Evolutionary conservation across 2,329 filamentous ascomycete genomes (phyloP), one percentile per base, ranked within the genome.

Genomic region (Scopulariopsis brevicaulis): DNA sequence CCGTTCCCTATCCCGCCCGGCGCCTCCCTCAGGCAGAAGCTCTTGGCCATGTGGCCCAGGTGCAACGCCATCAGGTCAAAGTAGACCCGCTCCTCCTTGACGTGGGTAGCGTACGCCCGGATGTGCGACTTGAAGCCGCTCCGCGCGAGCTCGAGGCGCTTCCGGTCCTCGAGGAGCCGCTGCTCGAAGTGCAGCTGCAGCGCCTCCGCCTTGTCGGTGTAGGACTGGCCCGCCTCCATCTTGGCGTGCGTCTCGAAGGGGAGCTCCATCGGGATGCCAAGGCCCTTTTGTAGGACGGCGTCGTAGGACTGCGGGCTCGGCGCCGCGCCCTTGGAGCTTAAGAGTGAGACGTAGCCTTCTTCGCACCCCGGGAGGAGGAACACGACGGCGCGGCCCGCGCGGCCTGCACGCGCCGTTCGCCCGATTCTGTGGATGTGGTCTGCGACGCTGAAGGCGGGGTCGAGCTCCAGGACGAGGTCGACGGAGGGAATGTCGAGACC

Each of bases 381-480:
- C 25, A 97, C 84, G 12, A 89, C 80, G 0, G 94, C 91, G 58
- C 92, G 86, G 32, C 94, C 94, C 12, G 93, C 82, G 6, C 89
- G 87, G 18, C 94, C 94, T 1, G 95, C 90, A 77, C 94, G 89
- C 3, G 94, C 94, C 12, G 94, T 99, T 70, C 94, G 88, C 58
- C 94, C 94, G 58, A 97, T 90, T 58, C 94, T 87, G 73, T 99
- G 94, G 8, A 96, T 81, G 70, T 99, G 94, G 70, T 99, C 94
- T 60, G 92, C 89, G 25, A 90, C 85, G 68, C 88, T 90, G 72
- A 97, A 97, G 2, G 94, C 90, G 0, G 94, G 92, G 68, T 99
- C 94, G 68, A 96, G 97, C 70, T 99, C 94, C 59, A 99, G 82
- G 55, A 99, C 91, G 22, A 96, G 79, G 69, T 99, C 94, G 56